Evolutionary conservation across 495 filamentous ascomycete genomes (phyloP), one percentile per base, ranked within the genome.

Genomic region (Wilcoxina mikolae): DNA sequence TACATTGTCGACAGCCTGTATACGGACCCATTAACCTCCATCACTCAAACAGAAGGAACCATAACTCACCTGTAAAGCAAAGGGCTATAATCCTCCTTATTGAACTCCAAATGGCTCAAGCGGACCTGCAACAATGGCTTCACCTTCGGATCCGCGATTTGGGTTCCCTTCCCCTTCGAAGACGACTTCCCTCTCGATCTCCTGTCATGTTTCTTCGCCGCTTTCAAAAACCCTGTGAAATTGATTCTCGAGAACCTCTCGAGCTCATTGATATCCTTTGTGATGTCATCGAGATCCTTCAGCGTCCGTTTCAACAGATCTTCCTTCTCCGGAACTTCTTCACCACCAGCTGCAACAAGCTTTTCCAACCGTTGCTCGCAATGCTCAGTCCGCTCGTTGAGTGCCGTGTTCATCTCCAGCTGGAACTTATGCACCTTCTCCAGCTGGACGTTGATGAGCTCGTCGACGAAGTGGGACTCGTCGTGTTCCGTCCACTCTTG

Each of bases 181-280:
- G 20, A 59, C 57, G 22, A 41, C 62, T 28, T 54, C 60, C 62
- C 62, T 48, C 83, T 88, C 45, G 87, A 80, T 68, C 85, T 90
- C 45, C 91, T 82, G 65, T 98, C 91, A 70, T 98, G 91, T 68
- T 98, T 98, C 77, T 98, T 98, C 23, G 84, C 87, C 24, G 94
- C 93, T 72, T 98, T 98, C 59, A 95, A 75, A 67, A 96, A 95
- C 27, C 88, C 93, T 9, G 93, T 94, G 68, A 94, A 98, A 68
- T 98, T 98, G 69, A 95, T 81, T 23, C 83, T 85, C 65, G 85
- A 91, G 69, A 89, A 98, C 66, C 88, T 94, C 67, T 94, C 86
- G 55, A 98, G 72, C 69, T 94, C 85, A 66, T 83, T 93, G 60
- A 89, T 83, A 68, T 98, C 89, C 65, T 84, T 82, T 17, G 84